Evolutionary conservation across 192 early-diverging fungal genomes (phyloP), one percentile per base, ranked within the genome.

Genomic region (Podila verticillata): DNA sequence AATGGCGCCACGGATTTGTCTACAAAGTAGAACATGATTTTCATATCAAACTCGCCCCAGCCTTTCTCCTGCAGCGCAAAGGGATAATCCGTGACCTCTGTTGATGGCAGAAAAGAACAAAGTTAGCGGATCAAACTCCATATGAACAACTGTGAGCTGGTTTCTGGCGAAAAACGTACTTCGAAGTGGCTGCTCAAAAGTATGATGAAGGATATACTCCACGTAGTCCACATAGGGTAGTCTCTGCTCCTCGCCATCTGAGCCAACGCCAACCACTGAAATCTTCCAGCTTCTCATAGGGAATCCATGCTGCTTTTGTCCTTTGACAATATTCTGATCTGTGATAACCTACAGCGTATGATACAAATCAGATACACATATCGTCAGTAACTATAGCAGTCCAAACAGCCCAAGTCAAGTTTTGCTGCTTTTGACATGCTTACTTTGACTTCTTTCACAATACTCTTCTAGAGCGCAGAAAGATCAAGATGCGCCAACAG

Each of bases 31-130:
- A 90, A 61, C 59, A 84, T 80, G 59, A 90, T 85, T 26, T 84
- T 81, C 78, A 90, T 82, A 67, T 90, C 89, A 73, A 90, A 90
- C 66, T 88, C 89, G 15, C 89, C 89, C 89, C 89, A 90, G 44
- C 89, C 89, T 70, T 88, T 87, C 65, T 90, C 89, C 64, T 82
- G 72, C 19, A 90, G 64, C 24, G 58, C 51, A 44, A 83, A 90
- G 49, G 89, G 89, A 72, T 84, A 81, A 17, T 84, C 86, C 30
- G 63, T 78, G 24, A 82, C 63, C 48, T 86, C 89, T 90, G 75
- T 31, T 32, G 54, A 22, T 6, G 56, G 19, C 44, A 39, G 28
- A 48, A 65, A 32, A 17, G 74, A 61, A 30, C n/a, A 17, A 12
- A 35, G 20, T 58, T 15, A 58, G 54, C 20, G 28, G 57, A 30